Evolutionary conservation across 176 grass and related monocot species (phyloP), one percentile per base, ranked within the genome.

Genomic region (Oryza punctata): DNA sequence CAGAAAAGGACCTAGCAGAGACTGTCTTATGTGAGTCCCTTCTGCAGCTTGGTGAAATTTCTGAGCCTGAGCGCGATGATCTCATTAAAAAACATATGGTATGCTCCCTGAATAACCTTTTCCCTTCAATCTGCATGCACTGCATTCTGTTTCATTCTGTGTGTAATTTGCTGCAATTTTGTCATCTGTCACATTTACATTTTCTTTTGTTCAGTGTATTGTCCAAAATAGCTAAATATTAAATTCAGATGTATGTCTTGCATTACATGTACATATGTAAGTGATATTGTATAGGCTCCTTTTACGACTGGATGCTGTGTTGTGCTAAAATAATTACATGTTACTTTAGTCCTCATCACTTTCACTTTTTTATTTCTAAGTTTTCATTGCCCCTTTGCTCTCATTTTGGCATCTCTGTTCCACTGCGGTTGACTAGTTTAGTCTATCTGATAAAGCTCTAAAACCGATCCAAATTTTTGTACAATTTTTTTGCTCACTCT

Each of bases 31-130:
- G 69, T 57, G 93, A 98, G 84, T 89, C 90, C 45, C 66, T 98
- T 84, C 84, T 94, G 88, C 95, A 91, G 54, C 84, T 93, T 84
- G 92, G 83, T 70, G 85, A 93, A 73, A 88, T 98, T 88, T 91
- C 92, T 73, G 95, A 98, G 85, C 27, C 83, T 67, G 92, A 98
- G 78, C 87, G 95, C 78, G 92, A 98, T 82, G 87, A 94, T 79
- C 92, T 98, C 68, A 94, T 98, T 86, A 98, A 94, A 83, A 98
- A 84, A 89, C 90, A 98, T 78, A 92, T 98, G 90, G 95, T 94
- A 93, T 78, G 41, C 75, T 80, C 33, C 46, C n/a, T 1, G 33
- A 71, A 83, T 32, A 32, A 80, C 24, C n/a, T 78, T 41, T 75
- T 84, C 50, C 75, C 29, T 61, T 70, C 50, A 70, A 70, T 63